Base-by-base conservation (phyloP, 1,284 basidiomycete species). In the Sphaerobolus stellatus region DNA sequence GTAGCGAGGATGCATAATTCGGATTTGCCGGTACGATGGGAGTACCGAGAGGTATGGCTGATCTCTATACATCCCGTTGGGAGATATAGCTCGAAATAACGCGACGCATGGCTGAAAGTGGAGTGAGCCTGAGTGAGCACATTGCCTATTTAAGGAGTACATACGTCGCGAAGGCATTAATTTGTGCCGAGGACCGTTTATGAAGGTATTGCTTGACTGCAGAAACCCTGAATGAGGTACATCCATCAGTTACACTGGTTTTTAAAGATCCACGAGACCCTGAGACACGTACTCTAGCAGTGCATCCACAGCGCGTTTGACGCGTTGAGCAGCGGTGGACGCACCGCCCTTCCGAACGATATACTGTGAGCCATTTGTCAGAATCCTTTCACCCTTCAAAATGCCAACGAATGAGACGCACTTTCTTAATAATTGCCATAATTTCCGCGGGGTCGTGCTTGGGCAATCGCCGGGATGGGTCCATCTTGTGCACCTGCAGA, bases 1-100 rank as follows among this genome's bases (percentile, higher is more conserved):
- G 91, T 92, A 14, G 93, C 92, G 56, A 94, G 78, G 33, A 96
- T 93, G 65, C 90, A 94, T 6, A 96, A 75, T 66, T 96, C 94
- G 30, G 90, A 89, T 71, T 94, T 93, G 61, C 88, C 89, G n/a
- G 90, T 92, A 57, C 80, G 80, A 70, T 89, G 83, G 27, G 87
- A 83, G 67, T 93, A 94, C 25, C 92, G 81, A 29, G 88, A 87
- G 1, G 91, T 94, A 68, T 91, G 88, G 13, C 90, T 86, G 61
- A 94, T 91, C 69, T 93, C 90, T 61, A 93, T 90, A 54, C 80
- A 85, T 49, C 88, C 87, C n/a, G 80, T 78, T 31, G 90, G 88
- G 60, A 88, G 76, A 68, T 92, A 91, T 36, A 93, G 79, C 67
- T 91, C 87, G 64, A 92, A 84, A 71, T 93, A 94, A 41, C 90